Evolutionary conservation across 179 eudicot genomes (phyloP).

Genomic region (Silene coronaria): DNA sequence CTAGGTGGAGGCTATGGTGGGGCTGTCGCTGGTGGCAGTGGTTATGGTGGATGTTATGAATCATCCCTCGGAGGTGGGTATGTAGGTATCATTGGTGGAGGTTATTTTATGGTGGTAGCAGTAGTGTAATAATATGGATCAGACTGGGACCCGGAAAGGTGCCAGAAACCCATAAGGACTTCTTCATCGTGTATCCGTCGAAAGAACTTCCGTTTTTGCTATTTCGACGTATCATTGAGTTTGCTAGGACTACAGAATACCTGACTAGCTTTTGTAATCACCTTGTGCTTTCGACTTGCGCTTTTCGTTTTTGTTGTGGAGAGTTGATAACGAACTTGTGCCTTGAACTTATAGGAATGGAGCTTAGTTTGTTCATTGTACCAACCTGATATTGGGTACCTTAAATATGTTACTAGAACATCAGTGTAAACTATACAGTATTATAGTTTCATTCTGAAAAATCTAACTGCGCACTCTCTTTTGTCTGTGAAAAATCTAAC

Average conservation of each 20-base stretch:
- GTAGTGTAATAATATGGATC: slow-evolving; percentile 23
- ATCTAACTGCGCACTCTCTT: background rate
- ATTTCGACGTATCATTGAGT: slow-evolving; percentile 24
- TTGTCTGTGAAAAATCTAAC: too few relatives aligned
- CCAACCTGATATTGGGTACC: background rate
- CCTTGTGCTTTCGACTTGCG: background rate
- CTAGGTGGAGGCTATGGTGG: slow-evolving; percentile 34
- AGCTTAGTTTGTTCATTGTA: slow-evolving; percentile 14
- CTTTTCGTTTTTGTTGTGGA: background rate
- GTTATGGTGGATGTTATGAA: slow-evolving; percentile 35
- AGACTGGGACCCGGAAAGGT: background rate
- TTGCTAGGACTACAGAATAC: slow-evolving; percentile 20
- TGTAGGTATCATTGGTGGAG: slow-evolving; percentile 29
- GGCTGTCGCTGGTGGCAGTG: slow-evolving; percentile 31
- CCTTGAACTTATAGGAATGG: background rate
- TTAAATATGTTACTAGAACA: background rate
- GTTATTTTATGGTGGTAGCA: slow-evolving; percentile 35
- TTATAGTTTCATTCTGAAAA: background rate
- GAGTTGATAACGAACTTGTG: background rate
- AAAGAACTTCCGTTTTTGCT: slow-evolving; percentile 13
- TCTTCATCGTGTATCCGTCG: background rate
- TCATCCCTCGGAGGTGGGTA: slow-evolving; percentile 38
- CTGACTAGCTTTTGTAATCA: background rate
- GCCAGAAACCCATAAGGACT: background rate
- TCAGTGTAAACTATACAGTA: background rate